phyloP scores from a whole-genome alignment of 2,329 filamentous ascomycete genomes.

The Aspergillus uvarum region DNA sequence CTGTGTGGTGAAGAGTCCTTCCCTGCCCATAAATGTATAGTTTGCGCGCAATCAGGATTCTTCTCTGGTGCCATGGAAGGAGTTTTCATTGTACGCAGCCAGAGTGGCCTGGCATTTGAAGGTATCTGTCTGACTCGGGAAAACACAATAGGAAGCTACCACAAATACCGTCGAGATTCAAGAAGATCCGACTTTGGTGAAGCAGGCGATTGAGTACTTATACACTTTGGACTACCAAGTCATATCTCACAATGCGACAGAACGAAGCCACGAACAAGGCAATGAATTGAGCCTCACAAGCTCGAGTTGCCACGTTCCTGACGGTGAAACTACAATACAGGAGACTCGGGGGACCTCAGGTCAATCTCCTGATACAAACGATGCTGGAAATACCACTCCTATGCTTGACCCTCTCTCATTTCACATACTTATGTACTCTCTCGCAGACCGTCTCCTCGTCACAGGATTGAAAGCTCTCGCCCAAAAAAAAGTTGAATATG shows the following conservation, averaged over 20 bases:
- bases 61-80: not conserved
- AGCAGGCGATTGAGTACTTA: not conserved
- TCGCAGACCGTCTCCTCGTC: too few relatives aligned
- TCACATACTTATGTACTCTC: not conserved
- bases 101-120: not conserved
- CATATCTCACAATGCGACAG: not conserved
- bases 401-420: not conserved
- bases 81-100: not conserved
- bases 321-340: conserved; percentile 2
- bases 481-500: too few relatives aligned
- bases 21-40: conserved; percentile 3
- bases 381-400: not conserved
- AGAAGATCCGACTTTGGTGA: not conserved
- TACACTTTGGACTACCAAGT: conserved; percentile 2
- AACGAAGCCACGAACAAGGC: not conserved
- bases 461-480: too few relatives aligned
- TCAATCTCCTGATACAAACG: too few relatives aligned
- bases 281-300: not conserved
- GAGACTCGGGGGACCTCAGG: not conserved
- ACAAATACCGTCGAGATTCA: not conserved
- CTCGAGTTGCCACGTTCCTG: not conserved
- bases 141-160: not conserved
- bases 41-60: conserved; percentile 2
- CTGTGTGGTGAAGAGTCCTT: conserved; percentile 1
- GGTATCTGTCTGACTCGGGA: not conserved